Base-by-base conservation (phyloP, 2,329 filamentous ascomycete genomes). In the Lecanicillium sp. region DNA sequence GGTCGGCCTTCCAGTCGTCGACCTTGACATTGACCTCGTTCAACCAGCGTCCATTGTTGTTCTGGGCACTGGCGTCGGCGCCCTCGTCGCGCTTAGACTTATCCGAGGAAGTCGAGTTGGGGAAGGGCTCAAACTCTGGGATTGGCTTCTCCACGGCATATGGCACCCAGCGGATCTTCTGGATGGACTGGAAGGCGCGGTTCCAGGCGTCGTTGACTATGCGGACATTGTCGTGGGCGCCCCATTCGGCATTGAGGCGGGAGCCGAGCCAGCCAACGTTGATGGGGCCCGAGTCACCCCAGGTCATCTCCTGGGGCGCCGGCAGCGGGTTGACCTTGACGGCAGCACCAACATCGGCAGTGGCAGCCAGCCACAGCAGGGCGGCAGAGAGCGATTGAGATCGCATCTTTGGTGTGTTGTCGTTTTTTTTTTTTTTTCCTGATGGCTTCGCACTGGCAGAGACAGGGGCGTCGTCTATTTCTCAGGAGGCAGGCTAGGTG, bases 61-160 rank as follows among this genome's bases (percentile, higher is more conserved):
- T 14, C 7, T 25, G 17, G 17, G 39, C 34, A 7, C 12, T 9
- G 11, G 22, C 22, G 15, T 15, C 30, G 17, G 37, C 30, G 29
- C 27, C 29, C 19, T 22, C 37, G 8, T 29, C 41, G 18, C 59
- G 58, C 51, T 60, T 57, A 20, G 40, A 41, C 38, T 58, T 59
- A 31, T 42, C 44, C 11, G 44, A 48, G 15, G 52, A 44, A n/a
- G 47, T 47, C 0, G 57, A 42, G 14, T 64, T 69, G 5, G 72
- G 74, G 51, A 77, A 77, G 1, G 69, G 60, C 9, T 66, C 60
- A 43, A 70, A 77, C 10, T 53, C 57, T 3, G 66, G 57, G 33
- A 73, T 65, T 0, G 73, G 72, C 17, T 65, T 64, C 53, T 78
- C 72, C 2, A 60, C 59, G 9, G 70, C 73, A 27, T 65, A 62